Evolutionary conservation across 139 green algal species (phyloP), one percentile per base, ranked within the genome.

Genomic region (Haematococcus sp.): DNA sequence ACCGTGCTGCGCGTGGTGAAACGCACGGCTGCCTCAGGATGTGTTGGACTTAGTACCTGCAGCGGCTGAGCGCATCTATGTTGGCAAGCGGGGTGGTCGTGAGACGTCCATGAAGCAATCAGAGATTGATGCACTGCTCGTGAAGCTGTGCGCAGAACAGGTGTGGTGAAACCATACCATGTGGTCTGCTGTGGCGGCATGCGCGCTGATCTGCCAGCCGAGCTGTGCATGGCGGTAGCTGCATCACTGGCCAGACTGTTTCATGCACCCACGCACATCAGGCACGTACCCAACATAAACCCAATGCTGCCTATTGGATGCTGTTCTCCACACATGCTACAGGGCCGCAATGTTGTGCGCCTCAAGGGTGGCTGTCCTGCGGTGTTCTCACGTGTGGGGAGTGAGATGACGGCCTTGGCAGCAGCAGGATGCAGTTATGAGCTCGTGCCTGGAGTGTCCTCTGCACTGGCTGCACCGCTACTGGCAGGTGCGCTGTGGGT

Each of bases 361-460:
- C 80, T 95, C 9, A 95, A 92, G 61, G 87, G 87, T 15, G 87
- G 87, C 55, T 90, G 84, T 59, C 80, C 81, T 20, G 83, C 80
- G 15, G 73, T 85, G 9, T 92, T 92, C 75, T 83, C 74, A 13
- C 70, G 87, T 30, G 72, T 81, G 44, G 17, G 64, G 31, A 63
- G 60, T 28, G 87, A 92, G 73, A 67, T 90, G 54, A 63, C 52
- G 1, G 87, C 86, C 9, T 71, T 92, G 16, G 17, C 23, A 17
- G 51, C 25, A n/a, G 78, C 78, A 0, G 75, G 76, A 5, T 44
- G 74, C 27, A 35, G 30, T 51, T 92, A 34, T n/a, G 84, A 92
- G 44, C 60, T 95, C 27, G 82, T 93, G 22, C 91, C 91, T 3
- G 91, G 91, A 1, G 61, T 95, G 0, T 93, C 87, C 0, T 91